Evolutionary conservation across 371 early-diverging fungal species (phyloP), one percentile per base, ranked within the genome.

Genomic region (Batrachochytrium dendrobatidis): DNA sequence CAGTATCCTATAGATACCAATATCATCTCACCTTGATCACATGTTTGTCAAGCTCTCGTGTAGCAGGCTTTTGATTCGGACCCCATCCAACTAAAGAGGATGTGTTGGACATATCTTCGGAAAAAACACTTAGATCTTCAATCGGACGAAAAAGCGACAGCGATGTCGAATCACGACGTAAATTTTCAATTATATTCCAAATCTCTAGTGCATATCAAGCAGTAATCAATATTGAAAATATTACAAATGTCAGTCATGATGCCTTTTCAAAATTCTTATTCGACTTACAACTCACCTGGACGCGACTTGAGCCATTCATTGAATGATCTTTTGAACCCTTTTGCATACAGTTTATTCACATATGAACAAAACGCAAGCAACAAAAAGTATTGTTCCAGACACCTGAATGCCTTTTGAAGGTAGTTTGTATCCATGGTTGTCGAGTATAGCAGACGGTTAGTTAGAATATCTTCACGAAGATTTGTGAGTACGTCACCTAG

Each of bases 371-470:
- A 81, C 32, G 81, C 75, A 0, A 87, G 59, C 20, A 87, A 60
- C 56, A 80, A 84, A 53, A 83, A 82, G 63, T 87, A 87, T 1
- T 85, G 70, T 55, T 86, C 86, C 34, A 87, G 60, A 2, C 81
- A 82, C n/a, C 63, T 72, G 17, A 81, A 26, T 6, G 87, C 86
- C 43, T 75, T 75, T 15, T 71, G 62, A 17, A 84, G 59, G 17
- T 58, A 65, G 3, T 20, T 28, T 5, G 51, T 53, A 25, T 69
- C 75, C 25, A 73, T 74, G 10, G 72, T 64, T n/a, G 55, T 45
- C 0, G 79, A 79, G 54, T 81, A 84, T 18, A 70, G 68, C 7
- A 87, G 71, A 12, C 87, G 77, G 35, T 84, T 77, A 32, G 79
- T 63, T 32, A 87, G 65, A 34, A 86, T 83, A 17, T 73, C 76